These are phyloP conservation scores for Phytophthora citricola DNA, from an alignment of 352 stramenopile species.

Conservation along the genomic window DNA sequence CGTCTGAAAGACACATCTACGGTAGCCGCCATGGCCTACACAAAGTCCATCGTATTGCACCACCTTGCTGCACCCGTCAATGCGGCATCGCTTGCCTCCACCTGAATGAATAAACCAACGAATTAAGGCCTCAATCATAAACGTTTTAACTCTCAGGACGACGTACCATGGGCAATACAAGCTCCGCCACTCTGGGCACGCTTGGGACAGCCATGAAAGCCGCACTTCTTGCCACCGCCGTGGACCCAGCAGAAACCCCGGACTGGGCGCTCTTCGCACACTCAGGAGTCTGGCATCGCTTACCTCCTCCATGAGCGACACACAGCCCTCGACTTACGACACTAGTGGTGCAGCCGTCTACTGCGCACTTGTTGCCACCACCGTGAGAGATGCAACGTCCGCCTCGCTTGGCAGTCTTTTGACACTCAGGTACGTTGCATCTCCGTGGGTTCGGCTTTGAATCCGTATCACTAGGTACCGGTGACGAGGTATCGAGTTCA, in stretches of 20 bases:
- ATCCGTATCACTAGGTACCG: not conserved
- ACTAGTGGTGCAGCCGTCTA: conserved; percentile 54
- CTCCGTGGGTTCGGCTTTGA: conserved; percentile 16
- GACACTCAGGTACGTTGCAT: conserved; percentile 49
- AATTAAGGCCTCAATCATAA: too few relatives aligned
- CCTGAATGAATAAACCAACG: conserved; percentile 20
- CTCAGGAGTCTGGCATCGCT: conserved; percentile 39
- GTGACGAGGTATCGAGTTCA: not conserved
- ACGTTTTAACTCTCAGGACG: too few relatives aligned
- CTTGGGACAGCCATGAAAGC: conserved; percentile 48
- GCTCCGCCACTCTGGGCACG: conserved; percentile 55
- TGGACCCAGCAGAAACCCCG: conserved; percentile 54
- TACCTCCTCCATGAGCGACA: conserved; percentile 62
- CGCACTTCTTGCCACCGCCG: conserved; percentile 67
- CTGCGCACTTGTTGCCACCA: conserved; percentile 55
- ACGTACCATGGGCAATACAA: conserved; percentile 55
- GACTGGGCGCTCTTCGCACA: conserved; percentile 46
- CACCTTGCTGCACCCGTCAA: conserved; percentile 64
- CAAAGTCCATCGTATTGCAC: conserved; percentile 71
- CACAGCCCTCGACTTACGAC: conserved; percentile 62
- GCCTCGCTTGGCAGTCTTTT: conserved; percentile 53
- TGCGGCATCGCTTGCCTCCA: conserved; percentile 58
- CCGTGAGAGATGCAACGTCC: conserved; percentile 58
- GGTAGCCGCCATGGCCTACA: conserved; percentile 58
- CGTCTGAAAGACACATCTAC: conserved; percentile 46